These are phyloP conservation scores for Maudiozyma serrabonitensis DNA, from an alignment of 805 yeast genomes.

Conservation along the genomic window DNA sequence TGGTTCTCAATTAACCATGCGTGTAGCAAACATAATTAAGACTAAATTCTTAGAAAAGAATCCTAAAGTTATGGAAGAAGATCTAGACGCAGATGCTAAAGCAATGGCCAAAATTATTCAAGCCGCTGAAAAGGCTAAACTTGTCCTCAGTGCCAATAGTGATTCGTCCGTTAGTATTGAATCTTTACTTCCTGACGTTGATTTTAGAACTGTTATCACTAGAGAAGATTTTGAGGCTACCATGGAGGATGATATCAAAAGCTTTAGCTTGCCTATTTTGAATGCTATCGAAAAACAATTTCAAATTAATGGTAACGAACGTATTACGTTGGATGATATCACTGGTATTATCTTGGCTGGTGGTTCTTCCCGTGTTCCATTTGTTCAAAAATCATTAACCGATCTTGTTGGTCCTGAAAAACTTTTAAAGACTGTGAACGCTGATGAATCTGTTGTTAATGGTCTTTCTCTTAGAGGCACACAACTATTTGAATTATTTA, in stretches of 20 bases:
- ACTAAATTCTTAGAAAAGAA: constrained; percentile 46
- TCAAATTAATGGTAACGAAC: constrained; percentile 3
- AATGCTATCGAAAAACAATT: constrained; percentile 37
- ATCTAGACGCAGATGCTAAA: constrained; percentile 41
- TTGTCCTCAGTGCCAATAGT: constrained; percentile 75
- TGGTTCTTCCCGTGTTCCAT: constrained; percentile 86
- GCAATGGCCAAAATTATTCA: constrained; percentile 62
- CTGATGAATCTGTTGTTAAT: constrained; percentile 88
- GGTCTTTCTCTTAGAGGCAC: constrained; percentile 87
- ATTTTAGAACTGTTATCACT: constrained; percentile 55
- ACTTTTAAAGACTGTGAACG: constrained; percentile 77
- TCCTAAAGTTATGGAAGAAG: constrained; percentile 29
- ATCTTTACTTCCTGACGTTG: constrained; percentile 60
- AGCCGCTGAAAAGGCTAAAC: constrained; percentile 82
- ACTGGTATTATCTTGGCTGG: constrained; percentile 74
- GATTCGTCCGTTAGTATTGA: constrained; percentile 77
- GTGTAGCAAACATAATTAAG: constrained; percentile 50
- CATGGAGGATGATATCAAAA: constrained; percentile 27
- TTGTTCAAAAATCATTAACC: constrained; percentile 56
- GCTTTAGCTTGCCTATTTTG: constrained; percentile 43
- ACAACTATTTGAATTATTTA: constrained; percentile 55
- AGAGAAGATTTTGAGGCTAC: constrained; percentile 72
- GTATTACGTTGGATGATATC: constrained; percentile 32
- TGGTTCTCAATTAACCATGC: constrained; percentile 63
- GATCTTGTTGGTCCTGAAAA: constrained; percentile 48